phyloP scores from a whole-genome alignment of 2,329 filamentous ascomycete species.

The Coniochaeta hoffmannii region DNA sequence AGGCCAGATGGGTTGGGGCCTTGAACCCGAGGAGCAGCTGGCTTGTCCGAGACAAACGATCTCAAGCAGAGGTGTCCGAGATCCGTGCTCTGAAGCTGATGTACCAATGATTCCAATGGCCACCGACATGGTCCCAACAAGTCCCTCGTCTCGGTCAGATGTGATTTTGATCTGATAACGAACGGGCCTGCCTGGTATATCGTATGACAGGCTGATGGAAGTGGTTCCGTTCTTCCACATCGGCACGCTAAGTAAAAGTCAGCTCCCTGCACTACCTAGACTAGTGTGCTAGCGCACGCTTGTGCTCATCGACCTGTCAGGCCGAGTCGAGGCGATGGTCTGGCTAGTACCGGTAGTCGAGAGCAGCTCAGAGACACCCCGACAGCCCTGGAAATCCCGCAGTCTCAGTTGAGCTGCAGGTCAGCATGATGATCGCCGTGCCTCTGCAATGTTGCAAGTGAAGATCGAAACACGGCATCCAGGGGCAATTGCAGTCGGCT shows the following conservation, averaged over 20 bases:
- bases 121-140: too few relatives aligned
- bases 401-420: neutral
- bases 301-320: neutral
- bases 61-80: neutral
- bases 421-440: neutral
- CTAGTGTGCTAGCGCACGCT: neutral
- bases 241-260: neutral
- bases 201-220: conserved; percentile 1
- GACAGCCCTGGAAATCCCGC: neutral
- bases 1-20: neutral
- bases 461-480: neutral
- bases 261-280: neutral
- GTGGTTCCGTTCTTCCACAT: neutral
- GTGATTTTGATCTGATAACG: neutral
- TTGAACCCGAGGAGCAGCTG: neutral
- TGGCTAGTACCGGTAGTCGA: neutral
- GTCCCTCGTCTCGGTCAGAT: too few relatives aligned
- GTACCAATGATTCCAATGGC: neutral
- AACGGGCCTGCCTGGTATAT: neutral
- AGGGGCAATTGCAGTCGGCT: neutral
- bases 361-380: too few relatives aligned
- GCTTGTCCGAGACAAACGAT: neutral
- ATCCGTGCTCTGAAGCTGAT: neutral
- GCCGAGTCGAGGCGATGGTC: neutral
- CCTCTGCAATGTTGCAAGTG: too few relatives aligned